These are phyloP conservation scores for Coemansia sp. DNA, from an alignment of 192 early-diverging fungal genomes.

Conservation along the genomic window DNA sequence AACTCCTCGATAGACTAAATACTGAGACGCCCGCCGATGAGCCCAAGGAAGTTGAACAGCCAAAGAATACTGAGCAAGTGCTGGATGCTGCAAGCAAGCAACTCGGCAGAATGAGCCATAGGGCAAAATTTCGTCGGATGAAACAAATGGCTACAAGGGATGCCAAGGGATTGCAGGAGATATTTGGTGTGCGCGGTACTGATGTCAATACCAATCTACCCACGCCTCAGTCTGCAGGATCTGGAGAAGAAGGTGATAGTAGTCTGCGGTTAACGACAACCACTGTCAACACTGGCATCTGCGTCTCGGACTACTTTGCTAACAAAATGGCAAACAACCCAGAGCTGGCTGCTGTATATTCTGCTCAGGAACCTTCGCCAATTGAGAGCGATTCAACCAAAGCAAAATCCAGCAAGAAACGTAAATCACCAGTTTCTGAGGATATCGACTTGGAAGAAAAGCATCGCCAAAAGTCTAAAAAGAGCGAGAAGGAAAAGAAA, in stretches of 20 bases:
- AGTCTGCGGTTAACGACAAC: constrained; percentile 3
- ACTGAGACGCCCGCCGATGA: constrained; percentile 43
- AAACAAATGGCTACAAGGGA: constrained; percentile 46
- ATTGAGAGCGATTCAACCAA: constrained; percentile 6
- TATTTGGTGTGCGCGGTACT: constrained; percentile 36
- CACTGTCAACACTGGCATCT: constrained; percentile 25
- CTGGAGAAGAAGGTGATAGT: neutral
- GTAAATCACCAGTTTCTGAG: constrained; percentile 32
- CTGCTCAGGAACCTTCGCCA: neutral
- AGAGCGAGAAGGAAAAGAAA: constrained; percentile 39
- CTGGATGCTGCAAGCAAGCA: constrained; percentile 5
- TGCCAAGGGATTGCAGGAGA: constrained; percentile 50
- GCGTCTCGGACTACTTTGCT: constrained; percentile 49
- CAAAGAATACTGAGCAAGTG: neutral
- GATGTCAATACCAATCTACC: neutral
- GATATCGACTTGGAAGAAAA: constrained; percentile 35
- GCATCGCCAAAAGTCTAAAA: constrained; percentile 12
- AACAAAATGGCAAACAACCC: constrained; percentile 41
- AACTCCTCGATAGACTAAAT: constrained; percentile 79
- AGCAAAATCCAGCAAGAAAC: constrained; percentile 27
- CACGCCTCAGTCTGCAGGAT: constrained; percentile 12
- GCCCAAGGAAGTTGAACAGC: constrained; percentile 23
- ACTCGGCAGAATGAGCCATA: constrained; percentile 26
- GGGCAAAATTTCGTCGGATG: constrained; percentile 46
- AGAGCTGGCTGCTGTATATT: constrained; percentile 38